Evolutionary conservation across 495 filamentous ascomycete species (phyloP), one percentile per base, ranked within the genome.

Genomic region (Aspergillus conjunctus): DNA sequence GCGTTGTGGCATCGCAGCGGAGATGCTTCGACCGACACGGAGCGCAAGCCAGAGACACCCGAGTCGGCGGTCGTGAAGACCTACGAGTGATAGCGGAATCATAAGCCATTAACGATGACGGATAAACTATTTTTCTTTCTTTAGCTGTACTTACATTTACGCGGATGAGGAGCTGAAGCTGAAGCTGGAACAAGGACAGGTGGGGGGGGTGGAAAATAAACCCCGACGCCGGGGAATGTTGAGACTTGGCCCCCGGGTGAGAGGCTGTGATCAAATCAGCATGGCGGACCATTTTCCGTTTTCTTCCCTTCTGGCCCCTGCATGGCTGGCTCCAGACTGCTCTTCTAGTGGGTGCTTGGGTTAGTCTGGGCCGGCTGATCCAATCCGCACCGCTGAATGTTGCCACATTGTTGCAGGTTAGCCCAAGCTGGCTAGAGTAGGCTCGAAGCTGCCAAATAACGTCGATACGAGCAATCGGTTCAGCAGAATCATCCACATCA

Each of bases 11-110:
- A 44, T 70, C 63, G 33, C 66, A 68, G 34, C 66, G 66, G 12
- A 66, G 18, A 32, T 70, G 68, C 22, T 65, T 70, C 7, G 63
- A 70, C 7, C 68, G 65, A 39, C 68, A 70, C 21, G 60, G 59
- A 12, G 60, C 53, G n/a, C 68, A 70, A 1, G 68, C 66, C 17
- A 70, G 46, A 1, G 68, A 70, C 17, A 61, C 61, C 6, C 68
- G 59, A 51, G 60, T 58, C 17, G 51, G 3, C 17, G 31, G n/a
- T 14, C 53, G 54, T 20, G 54, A 26, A 20, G 41, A 18, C 12
- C 31, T 43, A 49, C 43, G 41, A 31, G 21, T 9, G 7, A n/a
- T 7, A 4, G 22, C 21, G 14, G 49, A 30, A 32, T 51, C 14
- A 0, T 31, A 8, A 9, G 30, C 12, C 49, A 51, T 51, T 3